Evolutionary conservation across 2,329 filamentous ascomycete species (phyloP), one percentile per base, ranked within the genome.

Genomic region (Colletotrichum filicis): DNA sequence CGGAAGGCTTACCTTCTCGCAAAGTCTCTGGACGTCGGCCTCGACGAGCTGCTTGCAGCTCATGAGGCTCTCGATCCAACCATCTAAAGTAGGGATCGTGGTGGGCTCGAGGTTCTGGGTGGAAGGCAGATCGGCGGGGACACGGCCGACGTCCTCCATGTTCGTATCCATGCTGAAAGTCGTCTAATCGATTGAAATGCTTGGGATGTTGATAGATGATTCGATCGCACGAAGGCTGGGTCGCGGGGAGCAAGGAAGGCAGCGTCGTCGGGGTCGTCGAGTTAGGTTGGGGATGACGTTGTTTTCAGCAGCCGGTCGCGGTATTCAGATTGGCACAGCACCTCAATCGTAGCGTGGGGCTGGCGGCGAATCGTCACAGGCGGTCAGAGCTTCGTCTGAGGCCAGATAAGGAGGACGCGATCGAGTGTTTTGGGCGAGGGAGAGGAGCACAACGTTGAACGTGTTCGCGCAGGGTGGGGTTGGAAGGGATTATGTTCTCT

Each of bases 1-100:
- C 52, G 35, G 14, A 24, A 26, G 19, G 74, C 91, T 80, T 86
- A 97, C 96, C 93, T 98, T 97, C 83, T 98, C 97, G 88, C 97
- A 99, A 81, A 99, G 91, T 83, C 96, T 93, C 87, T 97, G 95
- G 75, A 99, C 97, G 83, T 99, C 97, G 76, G 91, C 89, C 87
- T 99, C 97, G 74, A 94, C 92, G 84, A 99, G 89, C 89, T 98
- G 97, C 88, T 99, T 99, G 93, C 97, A 99, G 82, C 87, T 92
- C 96, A 99, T 98, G 85, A 99, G 89, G 87, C 90, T 95, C 89
- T 98, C 96, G 82, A 99, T 98, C 97, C 97, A 99, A 81, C 95
- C 95, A 83, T 99, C 97, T 76, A 99, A 89, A 74, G 95, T 98
- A 74, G 94, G 92, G 87, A 98, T 97, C 78, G 95, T 94, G 74